These are phyloP conservation scores for Castanospermum australe DNA, from an alignment of 306 rosid genomes.

Conservation along the genomic window DNA sequence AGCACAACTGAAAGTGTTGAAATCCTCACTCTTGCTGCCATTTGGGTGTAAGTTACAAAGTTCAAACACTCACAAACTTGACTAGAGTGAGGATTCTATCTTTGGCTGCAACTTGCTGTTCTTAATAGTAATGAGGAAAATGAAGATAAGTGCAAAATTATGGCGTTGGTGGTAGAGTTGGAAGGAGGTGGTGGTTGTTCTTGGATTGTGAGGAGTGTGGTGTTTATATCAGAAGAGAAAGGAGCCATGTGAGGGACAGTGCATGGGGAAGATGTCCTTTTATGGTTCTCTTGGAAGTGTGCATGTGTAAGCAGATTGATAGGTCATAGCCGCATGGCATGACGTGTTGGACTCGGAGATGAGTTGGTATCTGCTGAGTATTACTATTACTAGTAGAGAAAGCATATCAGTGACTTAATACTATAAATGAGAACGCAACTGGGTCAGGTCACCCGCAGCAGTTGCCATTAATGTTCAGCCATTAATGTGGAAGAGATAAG, in stretches of 20 bases:
- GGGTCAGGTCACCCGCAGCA: constrained; percentile 27
- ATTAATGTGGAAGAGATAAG: constrained; percentile 29
- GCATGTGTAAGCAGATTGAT: constrained; percentile 14
- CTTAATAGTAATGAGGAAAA: neutral
- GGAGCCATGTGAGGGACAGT: neutral
- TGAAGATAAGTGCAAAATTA: neutral
- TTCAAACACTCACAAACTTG: neutral
- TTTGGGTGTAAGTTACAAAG: neutral
- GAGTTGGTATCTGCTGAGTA: constrained; percentile 17
- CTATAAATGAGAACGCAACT: constrained; percentile 29
- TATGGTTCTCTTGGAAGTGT: constrained; percentile 23
- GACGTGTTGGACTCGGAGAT: constrained; percentile 24
- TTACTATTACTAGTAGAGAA: neutral
- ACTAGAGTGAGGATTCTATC: neutral
- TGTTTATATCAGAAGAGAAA: neutral
- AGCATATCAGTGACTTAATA: neutral
- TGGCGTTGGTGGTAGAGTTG: neutral
- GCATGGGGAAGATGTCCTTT: constrained; percentile 9
- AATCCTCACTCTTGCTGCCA: neutral
- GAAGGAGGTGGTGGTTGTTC: constrained; percentile 27
- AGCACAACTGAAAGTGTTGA: constrained; percentile 13
- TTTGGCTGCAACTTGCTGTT: neutral
- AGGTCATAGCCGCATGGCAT: constrained; percentile 27
- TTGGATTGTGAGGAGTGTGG: constrained; percentile 36
- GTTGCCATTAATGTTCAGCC: constrained; percentile 27